These are phyloP conservation scores for Gymnopilus junonius DNA, from an alignment of 768 basidiomycete species.

Conservation along the genomic window DNA sequence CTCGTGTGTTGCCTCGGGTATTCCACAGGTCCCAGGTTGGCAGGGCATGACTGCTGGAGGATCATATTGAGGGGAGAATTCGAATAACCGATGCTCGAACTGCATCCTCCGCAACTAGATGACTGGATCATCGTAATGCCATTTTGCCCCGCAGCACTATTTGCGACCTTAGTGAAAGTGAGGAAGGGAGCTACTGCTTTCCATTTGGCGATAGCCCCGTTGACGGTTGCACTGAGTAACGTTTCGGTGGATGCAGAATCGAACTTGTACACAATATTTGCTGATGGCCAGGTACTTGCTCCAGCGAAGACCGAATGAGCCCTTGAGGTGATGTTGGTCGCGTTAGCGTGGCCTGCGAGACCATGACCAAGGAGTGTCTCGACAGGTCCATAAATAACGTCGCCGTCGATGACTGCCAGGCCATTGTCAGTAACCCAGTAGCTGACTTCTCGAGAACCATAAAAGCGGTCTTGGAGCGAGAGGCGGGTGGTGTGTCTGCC, in stretches of 20 bases:
- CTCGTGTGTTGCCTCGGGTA: neutral
- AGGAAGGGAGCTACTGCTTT: neutral
- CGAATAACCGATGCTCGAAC: neutral
- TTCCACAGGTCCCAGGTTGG: neutral
- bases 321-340: neutral
- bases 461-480: neutral
- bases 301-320: neutral
- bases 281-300: neutral
- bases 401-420: conserved; percentile 1
- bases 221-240: neutral
- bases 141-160: neutral
- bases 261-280: neutral
- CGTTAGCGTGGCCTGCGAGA: neutral
- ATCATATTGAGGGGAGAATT: neutral
- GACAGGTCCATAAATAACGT: neutral
- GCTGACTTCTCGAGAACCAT: neutral
- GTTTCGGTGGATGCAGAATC: neutral
- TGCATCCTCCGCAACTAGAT: neutral
- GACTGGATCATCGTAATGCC: neutral
- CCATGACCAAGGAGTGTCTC: neutral
- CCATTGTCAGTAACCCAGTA: conserved; percentile 3
- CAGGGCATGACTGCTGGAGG: neutral
- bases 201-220: neutral
- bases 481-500: neutral
- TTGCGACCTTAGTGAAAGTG: neutral